phyloP scores from a whole-genome alignment of 1,284 basidiomycete species.

The Ceratobasidium sp. region DNA sequence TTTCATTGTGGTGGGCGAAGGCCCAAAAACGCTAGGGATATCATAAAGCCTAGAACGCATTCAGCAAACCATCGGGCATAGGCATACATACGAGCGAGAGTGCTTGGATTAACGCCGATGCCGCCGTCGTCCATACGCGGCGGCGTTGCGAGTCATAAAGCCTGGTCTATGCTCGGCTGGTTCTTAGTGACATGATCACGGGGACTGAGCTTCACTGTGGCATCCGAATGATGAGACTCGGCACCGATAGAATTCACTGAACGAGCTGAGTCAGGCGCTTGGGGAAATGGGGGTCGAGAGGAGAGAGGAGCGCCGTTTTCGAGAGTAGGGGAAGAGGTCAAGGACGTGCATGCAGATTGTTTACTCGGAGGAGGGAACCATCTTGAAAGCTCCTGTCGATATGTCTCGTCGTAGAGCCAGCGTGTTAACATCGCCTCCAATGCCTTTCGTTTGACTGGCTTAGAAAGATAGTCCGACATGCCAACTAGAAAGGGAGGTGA shows the following conservation, averaged over 20 bases:
- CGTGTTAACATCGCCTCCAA: conserved; percentile 31
- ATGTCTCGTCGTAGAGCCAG: conserved; percentile 34
- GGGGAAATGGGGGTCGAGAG: not conserved
- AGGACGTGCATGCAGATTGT: not conserved
- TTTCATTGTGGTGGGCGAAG: not conserved
- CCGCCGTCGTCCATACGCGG: not conserved
- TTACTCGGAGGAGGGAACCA: conserved; percentile 29
- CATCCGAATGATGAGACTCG: not conserved
- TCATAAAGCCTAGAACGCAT: not conserved
- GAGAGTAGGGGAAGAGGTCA: not conserved
- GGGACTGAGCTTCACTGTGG: not conserved
- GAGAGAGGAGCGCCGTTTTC: not conserved
- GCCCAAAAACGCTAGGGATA: not conserved
- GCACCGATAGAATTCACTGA: not conserved
- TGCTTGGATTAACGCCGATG: not conserved
- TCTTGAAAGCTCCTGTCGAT: conserved; percentile 27
- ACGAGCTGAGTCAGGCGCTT: not conserved
- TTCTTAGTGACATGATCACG: not conserved
- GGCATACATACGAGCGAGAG: not conserved
- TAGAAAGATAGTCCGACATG: conserved; percentile 26
- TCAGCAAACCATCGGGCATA: conserved; percentile 5
- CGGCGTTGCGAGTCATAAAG: conserved; percentile 13
- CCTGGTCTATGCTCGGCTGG: not conserved
- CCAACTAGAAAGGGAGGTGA: conserved; percentile 6
- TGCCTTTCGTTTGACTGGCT: conserved; percentile 24